Percentiles rank a stretch among this genome's conserved stretches.
These are phyloP conservation scores for Ascochyta clinopodiicola DNA, from an alignment of 2,329 filamentous ascomycete species.

Conservation along the genomic window DNA sequence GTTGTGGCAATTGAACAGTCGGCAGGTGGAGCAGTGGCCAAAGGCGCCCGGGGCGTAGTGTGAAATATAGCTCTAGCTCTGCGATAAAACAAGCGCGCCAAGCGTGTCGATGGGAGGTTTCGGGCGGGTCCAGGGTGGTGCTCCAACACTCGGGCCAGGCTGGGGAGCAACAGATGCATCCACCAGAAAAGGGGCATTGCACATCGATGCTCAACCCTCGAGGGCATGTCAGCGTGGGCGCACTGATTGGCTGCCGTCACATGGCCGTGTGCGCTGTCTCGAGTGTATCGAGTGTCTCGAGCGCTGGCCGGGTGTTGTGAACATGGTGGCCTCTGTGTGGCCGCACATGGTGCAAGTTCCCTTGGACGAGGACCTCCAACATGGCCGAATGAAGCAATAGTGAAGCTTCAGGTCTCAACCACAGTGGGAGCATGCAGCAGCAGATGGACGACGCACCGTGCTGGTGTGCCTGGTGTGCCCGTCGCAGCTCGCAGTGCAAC, in stretches of 20 bases:
- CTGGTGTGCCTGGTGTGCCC: conserved; percentile 18
- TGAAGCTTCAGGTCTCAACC: conserved; percentile 19
- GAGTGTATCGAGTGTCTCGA: conserved; percentile 14
- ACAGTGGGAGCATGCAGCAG: conserved; percentile 13
- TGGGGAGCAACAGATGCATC: conserved; percentile 17
- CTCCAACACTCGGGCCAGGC: conserved; percentile 11
- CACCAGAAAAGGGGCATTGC: conserved; percentile 34
- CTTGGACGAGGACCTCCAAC: conserved; percentile 9
- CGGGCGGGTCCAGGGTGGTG: conserved; percentile 16
- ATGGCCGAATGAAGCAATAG: conserved; percentile 16
- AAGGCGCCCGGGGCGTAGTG: conserved; percentile 22
- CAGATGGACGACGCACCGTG: conserved; percentile 23
- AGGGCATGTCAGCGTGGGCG: conserved; percentile 23
- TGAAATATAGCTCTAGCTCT: conserved; percentile 35
- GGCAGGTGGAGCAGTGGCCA: conserved; percentile 24
- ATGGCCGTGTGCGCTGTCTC: background rate
- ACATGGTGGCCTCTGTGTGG: conserved; percentile 12
- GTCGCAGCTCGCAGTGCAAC: conserved; percentile 25
- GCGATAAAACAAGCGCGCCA: conserved; percentile 36
- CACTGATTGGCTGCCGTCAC: conserved; percentile 28
- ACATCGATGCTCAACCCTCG: conserved; percentile 6
- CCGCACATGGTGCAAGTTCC: conserved; percentile 16
- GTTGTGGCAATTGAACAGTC: conserved; percentile 23
- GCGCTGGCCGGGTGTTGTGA: conserved; percentile 9
- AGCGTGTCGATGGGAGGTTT: conserved; percentile 28